Evolutionary conservation across 2,329 filamentous ascomycete species (phyloP).

Genomic region (Arthrobotrys megalospora): DNA sequence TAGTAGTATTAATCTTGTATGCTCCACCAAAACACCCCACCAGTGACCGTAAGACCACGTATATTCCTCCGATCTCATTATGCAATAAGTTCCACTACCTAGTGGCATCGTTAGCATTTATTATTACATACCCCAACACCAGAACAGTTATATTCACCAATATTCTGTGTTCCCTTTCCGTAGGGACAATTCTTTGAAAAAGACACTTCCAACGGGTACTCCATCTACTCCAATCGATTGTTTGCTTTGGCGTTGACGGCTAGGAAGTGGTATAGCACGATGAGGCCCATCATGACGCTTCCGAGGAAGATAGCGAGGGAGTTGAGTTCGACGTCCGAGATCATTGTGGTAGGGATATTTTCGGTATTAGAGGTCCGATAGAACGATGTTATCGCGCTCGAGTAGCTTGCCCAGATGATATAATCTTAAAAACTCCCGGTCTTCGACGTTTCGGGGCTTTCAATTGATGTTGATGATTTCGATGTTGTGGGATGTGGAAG

Average conservation of each 20-base stretch:
- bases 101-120: too few relatives aligned
- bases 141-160: too few relatives aligned
- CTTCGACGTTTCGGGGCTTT: background rate
- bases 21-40: background rate
- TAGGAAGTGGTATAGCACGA: conserved; percentile 95
- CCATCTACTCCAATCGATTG: conserved; percentile 61
- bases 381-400: background rate
- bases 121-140: too few relatives aligned
- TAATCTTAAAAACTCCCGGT: background rate
- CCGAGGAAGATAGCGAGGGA: conserved; percentile 93
- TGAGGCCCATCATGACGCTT: conserved; percentile 88
- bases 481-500: conserved; percentile 15
- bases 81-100: background rate
- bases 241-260: conserved; percentile 86
- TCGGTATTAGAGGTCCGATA: background rate
- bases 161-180: background rate
- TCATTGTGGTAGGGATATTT: conserved; percentile 76
- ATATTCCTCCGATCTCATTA: background rate
- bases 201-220: background rate
- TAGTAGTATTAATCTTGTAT: background rate
- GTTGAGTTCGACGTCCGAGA: conserved; percentile 93
- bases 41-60: background rate
- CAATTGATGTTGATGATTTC: conserved; percentile 7
- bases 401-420: background rate
- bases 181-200: background rate